phyloP scores from a whole-genome alignment of 495 filamentous ascomycete genomes.

The Aspergillus indologenus region DNA sequence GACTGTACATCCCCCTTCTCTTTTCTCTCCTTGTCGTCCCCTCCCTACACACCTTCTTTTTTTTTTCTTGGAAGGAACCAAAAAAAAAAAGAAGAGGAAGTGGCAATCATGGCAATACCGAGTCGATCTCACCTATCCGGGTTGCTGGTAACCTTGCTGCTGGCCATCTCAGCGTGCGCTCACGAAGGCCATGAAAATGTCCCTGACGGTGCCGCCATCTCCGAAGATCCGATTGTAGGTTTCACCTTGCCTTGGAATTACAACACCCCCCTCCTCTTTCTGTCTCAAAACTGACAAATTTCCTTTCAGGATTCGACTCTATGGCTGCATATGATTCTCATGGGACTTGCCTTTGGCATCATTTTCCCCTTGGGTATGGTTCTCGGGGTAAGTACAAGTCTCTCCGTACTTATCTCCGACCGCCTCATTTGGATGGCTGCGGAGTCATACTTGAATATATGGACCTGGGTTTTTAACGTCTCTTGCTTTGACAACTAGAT shows the following conservation, averaged over 20 bases:
- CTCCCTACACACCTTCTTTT: background rate
- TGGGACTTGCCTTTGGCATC: conserved; percentile 81
- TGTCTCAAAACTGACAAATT: conserved; percentile 1
- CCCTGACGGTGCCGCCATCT: conserved; percentile 70
- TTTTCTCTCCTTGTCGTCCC: background rate
- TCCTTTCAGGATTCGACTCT: conserved; percentile 66
- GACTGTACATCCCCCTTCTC: background rate
- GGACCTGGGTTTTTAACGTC: conserved; percentile 2
- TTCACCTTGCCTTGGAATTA: conserved; percentile 24
- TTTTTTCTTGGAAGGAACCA: background rate
- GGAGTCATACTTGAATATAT: background rate
- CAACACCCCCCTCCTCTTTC: background rate
- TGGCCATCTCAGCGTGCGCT: conserved; percentile 40
- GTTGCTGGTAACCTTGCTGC: conserved; percentile 27
- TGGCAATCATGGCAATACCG: conserved; percentile 16
- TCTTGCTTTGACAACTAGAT: conserved; percentile 53
- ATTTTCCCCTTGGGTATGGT: conserved; percentile 96
- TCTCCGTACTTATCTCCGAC: background rate
- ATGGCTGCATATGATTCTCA: conserved; percentile 93
- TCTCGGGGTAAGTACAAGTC: conserved; percentile 63
- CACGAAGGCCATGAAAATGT: conserved; percentile 79
- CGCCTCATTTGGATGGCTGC: background rate
- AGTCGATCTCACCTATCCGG: conserved; percentile 8
- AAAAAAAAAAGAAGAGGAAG: conserved; percentile 5
- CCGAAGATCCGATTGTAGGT: conserved; percentile 86